Evolutionary conservation across 139 green algal genomes (phyloP), one percentile per base, ranked within the genome.

Genomic region (Chlamydomonas sp.): DNA sequence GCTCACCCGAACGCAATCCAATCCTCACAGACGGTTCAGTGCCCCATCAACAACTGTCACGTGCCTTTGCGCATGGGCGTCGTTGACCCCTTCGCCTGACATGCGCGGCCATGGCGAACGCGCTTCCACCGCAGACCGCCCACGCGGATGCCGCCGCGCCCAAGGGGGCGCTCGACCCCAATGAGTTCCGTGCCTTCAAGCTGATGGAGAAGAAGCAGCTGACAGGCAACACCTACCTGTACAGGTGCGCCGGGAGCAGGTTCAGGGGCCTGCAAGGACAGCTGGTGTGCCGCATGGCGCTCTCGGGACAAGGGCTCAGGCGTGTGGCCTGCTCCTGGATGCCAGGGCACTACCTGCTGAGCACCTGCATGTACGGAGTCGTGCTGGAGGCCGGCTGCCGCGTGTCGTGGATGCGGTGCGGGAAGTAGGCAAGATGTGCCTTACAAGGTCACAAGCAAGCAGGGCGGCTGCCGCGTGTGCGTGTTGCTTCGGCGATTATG

Each of bases 151-250:
- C 85, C 0, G 85, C 85, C 49, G 85, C 85, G 58, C 14, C 64
- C 62, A 69, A 69, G 67, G 58, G 67, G 2, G 85, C 85, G 7
- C 85, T 90, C 60, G 63, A 90, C 71, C 85, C 85, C 18, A 77
- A 80, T 6, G 78, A 86, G 78, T 90, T 86, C 85, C 75, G 66
- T 12, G 77, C 78, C 31, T 90, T 90, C 62, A 90, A 90, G 79
- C 31, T 90, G 59, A 77, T 77, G n/a, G 85, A 86, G 57, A 91
- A 91, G 90, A 86, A 92, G 64, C 80, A 91, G 78, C 78, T 91
- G n/a, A 92, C 90, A 5, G 57, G 82, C 78, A 87, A 92, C 83
- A 92, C 90, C 3, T 89, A 67, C 78, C 78, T 80, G 60, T 89
- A 85, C 85, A 80, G 89, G 89, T 92, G 75, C 17, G 57, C 5